phyloP scores from a whole-genome alignment of 2,329 filamentous ascomycete species.

The Colletotrichum lentis region DNA sequence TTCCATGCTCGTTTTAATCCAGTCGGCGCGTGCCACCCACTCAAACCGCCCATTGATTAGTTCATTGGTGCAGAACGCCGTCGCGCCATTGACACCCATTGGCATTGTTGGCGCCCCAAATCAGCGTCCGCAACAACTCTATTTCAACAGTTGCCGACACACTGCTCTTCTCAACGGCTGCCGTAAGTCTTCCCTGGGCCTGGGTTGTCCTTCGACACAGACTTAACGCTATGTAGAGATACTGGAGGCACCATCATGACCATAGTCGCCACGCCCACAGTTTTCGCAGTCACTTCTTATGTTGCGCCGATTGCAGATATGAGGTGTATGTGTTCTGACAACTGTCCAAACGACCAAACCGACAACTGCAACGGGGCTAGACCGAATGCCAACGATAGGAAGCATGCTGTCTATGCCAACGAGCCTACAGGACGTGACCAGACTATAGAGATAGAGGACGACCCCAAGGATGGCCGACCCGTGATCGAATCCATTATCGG shows the following conservation, averaged over 20 bases:
- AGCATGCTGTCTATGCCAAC: neutral
- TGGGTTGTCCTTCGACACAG: neutral
- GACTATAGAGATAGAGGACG: neutral
- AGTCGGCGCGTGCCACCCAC: neutral
- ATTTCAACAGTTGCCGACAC: neutral
- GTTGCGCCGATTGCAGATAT: neutral
- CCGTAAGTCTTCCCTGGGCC: neutral
- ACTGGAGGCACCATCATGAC: neutral
- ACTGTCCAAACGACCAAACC: neutral
- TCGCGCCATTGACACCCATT: too few species aligned
- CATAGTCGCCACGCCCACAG: neutral
- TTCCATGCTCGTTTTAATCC: neutral
- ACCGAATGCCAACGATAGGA: neutral
- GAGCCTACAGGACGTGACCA: neutral
- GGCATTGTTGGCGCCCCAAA: too few species aligned
- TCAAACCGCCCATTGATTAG: too few species aligned
- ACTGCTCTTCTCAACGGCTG: neutral
- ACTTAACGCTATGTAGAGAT: neutral
- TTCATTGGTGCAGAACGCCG: too few species aligned
- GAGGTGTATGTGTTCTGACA: neutral
- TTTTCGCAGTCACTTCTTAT: neutral
- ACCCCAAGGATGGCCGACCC: neutral
- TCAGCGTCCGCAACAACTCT: neutral
- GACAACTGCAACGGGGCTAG: neutral
- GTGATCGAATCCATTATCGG: conserved; percentile 6